phyloP scores from a whole-genome alignment of 352 stramenopile species.

The Phytopythium mirpurense region DNA sequence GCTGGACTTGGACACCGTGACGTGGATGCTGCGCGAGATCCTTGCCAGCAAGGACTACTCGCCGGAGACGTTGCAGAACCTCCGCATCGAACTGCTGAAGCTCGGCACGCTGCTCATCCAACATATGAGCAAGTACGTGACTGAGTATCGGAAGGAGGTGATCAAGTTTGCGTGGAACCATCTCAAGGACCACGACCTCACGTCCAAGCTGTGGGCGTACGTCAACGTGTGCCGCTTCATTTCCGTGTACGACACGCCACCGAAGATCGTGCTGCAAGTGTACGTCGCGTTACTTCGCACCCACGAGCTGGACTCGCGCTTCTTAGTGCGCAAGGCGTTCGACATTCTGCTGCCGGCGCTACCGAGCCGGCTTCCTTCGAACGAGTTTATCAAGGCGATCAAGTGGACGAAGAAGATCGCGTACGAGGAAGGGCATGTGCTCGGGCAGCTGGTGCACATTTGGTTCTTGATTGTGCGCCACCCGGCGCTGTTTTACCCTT shows the following conservation, averaged over 20 bases:
- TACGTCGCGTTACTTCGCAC: conserved; percentile 93
- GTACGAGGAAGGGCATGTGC: conserved; percentile 95
- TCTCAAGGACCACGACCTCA: conserved; percentile 93
- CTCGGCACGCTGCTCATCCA: conserved; percentile 95
- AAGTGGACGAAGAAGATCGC: conserved; percentile 98
- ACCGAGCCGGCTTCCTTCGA: conserved; percentile 75
- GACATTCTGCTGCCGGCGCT: conserved; percentile 95
- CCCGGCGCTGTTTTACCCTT: conserved; percentile 90
- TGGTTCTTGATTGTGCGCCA: conserved; percentile 97
- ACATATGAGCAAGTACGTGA: conserved; percentile 91
- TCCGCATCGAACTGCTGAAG: conserved; percentile 92
- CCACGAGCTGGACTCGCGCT: conserved; percentile 92
- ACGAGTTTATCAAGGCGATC: conserved; percentile 95
- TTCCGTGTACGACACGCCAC: conserved; percentile 92
- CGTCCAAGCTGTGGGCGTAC: conserved; percentile 96
- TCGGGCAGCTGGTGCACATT: conserved; percentile 96
- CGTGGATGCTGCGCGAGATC: conserved; percentile 88
- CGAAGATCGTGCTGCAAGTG: conserved; percentile 97
- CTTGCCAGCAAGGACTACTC: conserved; percentile 80
- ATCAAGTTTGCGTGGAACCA: conserved; percentile 99
- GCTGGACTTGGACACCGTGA: conserved; percentile 82
- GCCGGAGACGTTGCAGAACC: conserved; percentile 60
- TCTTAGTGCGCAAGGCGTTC: conserved; percentile 92
- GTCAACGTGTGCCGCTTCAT: conserved; percentile 97
- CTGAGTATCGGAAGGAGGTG: conserved; percentile 94